A percentile compares a stretch with the other conserved stretches of the same genome.
These are phyloP conservation scores for Cucumis sativus DNA, from an alignment of 306 rosid genomes.

Conservation along the genomic window Cucumber_9930_V3 NC_026661.2:5652001-5652500, in stretches of 20 bases:
- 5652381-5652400: slow-evolving; percentile 59
- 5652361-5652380: slow-evolving; percentile 53
- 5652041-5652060: not conserved
- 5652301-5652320: not conserved
- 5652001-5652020: too few species aligned
- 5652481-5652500: not conserved
- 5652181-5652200: slow-evolving; percentile 50
- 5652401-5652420: slow-evolving; percentile 62
- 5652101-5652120: not conserved
- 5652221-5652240: slow-evolving; percentile 57
- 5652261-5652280: slow-evolving; percentile 3
- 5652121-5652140: not conserved
- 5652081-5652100: not conserved
- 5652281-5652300: not conserved
- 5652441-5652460: not conserved
- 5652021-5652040: not conserved
- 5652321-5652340: slow-evolving; percentile 34
- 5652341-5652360: slow-evolving; percentile 38
- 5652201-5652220: slow-evolving; percentile 44
- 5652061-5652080: not conserved
- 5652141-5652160: not conserved
- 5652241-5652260: slow-evolving; percentile 7
- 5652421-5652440: slow-evolving; percentile 22
- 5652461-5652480: not conserved
- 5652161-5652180: slow-evolving; percentile 32